Evolutionary conservation across 106 monocot species (phyloP).

Genomic region (Alisma plantagoaquatica): DNA sequence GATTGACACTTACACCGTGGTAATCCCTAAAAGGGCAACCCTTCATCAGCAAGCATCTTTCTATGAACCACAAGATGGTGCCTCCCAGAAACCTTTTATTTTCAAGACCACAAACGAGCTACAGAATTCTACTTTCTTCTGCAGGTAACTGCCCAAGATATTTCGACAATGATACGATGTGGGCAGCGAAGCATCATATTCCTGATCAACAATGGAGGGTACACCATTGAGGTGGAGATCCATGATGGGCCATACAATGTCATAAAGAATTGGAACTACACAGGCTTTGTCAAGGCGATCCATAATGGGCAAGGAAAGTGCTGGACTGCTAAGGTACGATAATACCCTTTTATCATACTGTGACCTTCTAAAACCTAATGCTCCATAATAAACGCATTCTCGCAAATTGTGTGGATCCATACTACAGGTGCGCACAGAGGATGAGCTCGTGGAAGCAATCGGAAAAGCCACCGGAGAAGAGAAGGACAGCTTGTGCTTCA

Average conservation of each 20-base stretch:
- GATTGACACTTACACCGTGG: too few relatives aligned
- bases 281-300: conserved; percentile 32
- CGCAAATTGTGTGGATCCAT: too few relatives aligned
- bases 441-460: conserved; percentile 25
- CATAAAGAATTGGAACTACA: conserved; percentile 49
- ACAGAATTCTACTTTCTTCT: too few relatives aligned
- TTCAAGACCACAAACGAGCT: too few relatives aligned
- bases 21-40: too few relatives aligned
- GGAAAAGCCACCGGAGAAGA: conserved; percentile 19
- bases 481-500: conserved; percentile 32
- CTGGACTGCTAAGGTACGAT: conserved; percentile 48
- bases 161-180: conserved; percentile 37
- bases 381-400: too few relatives aligned
- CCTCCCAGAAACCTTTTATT: too few relatives aligned
- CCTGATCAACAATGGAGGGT: conserved; percentile 45
- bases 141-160: conserved; percentile 35
- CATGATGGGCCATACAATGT: conserved; percentile 51
- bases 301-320: conserved; percentile 34
- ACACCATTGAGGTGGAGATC: conserved; percentile 39
- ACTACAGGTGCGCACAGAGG: conserved; percentile 34
- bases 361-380: too few relatives aligned
- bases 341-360: too few relatives aligned
- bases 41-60: too few relatives aligned
- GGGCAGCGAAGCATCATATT: conserved; percentile 31
- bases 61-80: too few relatives aligned